Conservation (phyloP, 176 grass and related monocot species). For the Cenchrus americanus region DNA sequence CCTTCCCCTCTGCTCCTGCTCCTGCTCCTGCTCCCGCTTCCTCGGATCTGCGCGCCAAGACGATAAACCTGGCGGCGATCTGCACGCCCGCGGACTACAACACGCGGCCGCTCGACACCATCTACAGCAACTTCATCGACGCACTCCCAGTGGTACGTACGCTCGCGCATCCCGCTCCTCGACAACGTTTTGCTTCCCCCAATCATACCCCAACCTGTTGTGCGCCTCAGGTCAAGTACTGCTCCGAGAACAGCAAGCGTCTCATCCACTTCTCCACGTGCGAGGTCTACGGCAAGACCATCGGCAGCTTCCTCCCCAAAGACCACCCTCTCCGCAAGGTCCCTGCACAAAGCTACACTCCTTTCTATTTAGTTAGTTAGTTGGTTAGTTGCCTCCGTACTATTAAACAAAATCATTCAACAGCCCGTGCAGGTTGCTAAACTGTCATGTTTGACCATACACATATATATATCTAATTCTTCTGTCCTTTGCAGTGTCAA, state of each 20-base stretch:
- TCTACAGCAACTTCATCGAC: constrained; percentile 99
- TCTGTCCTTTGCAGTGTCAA: constrained; percentile 6
- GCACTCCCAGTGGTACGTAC: constrained; percentile 87
- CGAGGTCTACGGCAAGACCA: constrained; percentile 96
- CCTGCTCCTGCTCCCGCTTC: background rate
- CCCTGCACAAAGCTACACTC: background rate
- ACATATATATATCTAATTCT: constrained; percentile 9
- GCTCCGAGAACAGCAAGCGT: constrained; percentile 95
- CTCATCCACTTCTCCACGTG: constrained; percentile 99
- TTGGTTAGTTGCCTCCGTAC: background rate
- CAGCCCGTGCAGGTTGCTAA: constrained; percentile 4
- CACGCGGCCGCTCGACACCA: constrained; percentile 92
- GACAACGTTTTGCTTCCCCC: too few relatives aligned
- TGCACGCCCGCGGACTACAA: constrained; percentile 99
- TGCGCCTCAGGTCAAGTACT: constrained; percentile 73
- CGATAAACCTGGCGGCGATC: constrained; percentile 95
- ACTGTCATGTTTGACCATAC: constrained; percentile 4
- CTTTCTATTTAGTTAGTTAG: background rate
- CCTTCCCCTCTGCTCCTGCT: background rate
- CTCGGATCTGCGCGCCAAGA: constrained; percentile 57
- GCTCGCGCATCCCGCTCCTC: background rate
- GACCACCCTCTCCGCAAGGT: constrained; percentile 95
- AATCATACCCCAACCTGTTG: too few relatives aligned
- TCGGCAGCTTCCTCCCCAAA: constrained; percentile 95
- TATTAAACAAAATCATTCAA: background rate